Evolutionary conservation across 306 rosid species (phyloP).

Genomic region (Quercus dentata): DNA sequence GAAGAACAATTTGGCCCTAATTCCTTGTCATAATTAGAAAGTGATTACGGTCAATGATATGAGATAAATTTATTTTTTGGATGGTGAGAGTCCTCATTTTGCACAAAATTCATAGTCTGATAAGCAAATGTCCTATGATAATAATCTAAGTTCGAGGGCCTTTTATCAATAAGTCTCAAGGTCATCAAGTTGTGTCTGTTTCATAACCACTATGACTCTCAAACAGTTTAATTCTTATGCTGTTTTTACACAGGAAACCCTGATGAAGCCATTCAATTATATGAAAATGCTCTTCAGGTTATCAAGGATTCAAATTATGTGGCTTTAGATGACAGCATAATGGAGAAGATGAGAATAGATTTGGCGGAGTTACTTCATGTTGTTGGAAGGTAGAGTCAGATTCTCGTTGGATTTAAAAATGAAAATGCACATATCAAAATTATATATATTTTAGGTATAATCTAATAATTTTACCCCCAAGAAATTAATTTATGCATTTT

Average conservation of each 20-base stretch:
- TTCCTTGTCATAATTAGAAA: neutral
- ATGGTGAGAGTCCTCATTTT: neutral
- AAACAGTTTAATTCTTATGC: conserved; percentile 2
- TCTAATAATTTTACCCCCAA: neutral
- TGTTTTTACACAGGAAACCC: conserved; percentile 55
- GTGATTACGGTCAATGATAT: neutral
- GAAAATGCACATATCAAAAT: neutral
- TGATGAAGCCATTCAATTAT: conserved; percentile 71
- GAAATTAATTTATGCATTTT: neutral
- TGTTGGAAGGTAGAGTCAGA: conserved; percentile 62
- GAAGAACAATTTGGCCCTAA: neutral
- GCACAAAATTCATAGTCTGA: neutral
- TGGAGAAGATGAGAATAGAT: conserved; percentile 87
- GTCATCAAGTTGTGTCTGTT: neutral
- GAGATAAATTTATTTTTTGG: neutral
- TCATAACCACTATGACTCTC: neutral
- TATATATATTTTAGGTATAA: neutral
- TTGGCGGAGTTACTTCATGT: conserved; percentile 81
- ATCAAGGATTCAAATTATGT: conserved; percentile 65
- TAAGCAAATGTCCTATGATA: neutral
- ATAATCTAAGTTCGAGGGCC: neutral
- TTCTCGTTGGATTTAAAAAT: conserved; percentile 15
- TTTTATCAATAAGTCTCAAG: neutral
- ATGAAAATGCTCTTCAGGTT: conserved; percentile 61
- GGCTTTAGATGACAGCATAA: conserved; percentile 57